Evolutionary conservation across 257 asterid species (phyloP), one percentile per base, ranked within the genome.

Genomic region (Jaltomata sinuosa): DNA sequence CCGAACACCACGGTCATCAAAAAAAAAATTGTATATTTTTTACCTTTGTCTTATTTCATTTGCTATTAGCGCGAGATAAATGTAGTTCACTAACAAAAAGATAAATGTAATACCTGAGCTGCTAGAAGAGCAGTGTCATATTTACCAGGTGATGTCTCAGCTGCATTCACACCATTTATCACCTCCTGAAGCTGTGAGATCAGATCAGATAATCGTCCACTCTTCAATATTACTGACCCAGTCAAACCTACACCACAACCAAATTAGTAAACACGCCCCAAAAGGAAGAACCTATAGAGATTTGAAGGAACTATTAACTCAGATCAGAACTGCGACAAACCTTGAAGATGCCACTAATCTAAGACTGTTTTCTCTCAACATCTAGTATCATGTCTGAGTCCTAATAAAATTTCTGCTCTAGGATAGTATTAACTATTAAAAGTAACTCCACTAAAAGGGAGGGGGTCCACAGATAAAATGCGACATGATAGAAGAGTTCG

Each of bases 61-160:
- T 65, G 22, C 27, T 47, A 47, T 76, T 27, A 27, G 40, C 61
- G 25, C 18, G 15, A 25, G 79, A 31, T 57, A 19, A 64, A 78
- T 78, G 69, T 53, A 12, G 53, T 38, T 42, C 11, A 29, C 74
- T 29, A 19, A 76, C 0, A 25, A 77, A 10, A 76, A 45, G 18
- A 57, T 25, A 19, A 84, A 32, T 83, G 79, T 49, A 85, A 52
- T 88, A 93, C 98, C 97, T 94, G 97, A 81, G 94, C 90, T 57
- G 95, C 94, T 54, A 93, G 91, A 88, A 90, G 88, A 84, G 93
- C 87, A 54, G 95, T 94, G 89, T 94, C 98, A 84, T 92, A 94
- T 69, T 88, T 94, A 38, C 97, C 98, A 27, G 97, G 97, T 54
- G 93, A 91, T 55, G 91, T 91, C 89, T 94, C 98, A 69, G 97